Conservation (phyloP, 2,329 filamentous ascomycete genomes). For the Scopulariopsis brevicaulis region DNA sequence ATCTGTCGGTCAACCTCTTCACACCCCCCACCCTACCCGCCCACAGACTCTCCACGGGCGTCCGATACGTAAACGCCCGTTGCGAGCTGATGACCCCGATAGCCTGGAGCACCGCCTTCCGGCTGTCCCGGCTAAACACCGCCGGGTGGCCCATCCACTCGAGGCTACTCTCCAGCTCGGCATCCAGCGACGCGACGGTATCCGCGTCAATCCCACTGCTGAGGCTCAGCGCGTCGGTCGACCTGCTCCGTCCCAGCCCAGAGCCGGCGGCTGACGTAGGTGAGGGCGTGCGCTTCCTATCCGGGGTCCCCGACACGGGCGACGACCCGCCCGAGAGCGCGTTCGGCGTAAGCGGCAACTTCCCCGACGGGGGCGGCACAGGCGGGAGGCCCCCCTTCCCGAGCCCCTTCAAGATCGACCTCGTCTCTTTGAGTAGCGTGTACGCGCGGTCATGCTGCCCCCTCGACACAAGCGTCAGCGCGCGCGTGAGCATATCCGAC, state of each 20-base stretch:
- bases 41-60: constrained; percentile 82
- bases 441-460: constrained; percentile 91
- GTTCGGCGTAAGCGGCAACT: constrained; percentile 34
- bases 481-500: constrained; percentile 92
- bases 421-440: constrained; percentile 83
- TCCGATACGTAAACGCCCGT: constrained; percentile 85
- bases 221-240: constrained; percentile 46
- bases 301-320: constrained; percentile 33
- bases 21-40: constrained; percentile 73
- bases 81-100: constrained; percentile 96
- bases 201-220: constrained; percentile 68
- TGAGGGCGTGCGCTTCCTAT: constrained; percentile 43
- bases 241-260: constrained; percentile 36
- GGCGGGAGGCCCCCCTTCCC: constrained; percentile 91
- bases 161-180: constrained; percentile 77
- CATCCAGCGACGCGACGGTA: constrained; percentile 78
- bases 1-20: constrained; percentile 69
- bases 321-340: constrained; percentile 22
- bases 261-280: constrained; percentile 35
- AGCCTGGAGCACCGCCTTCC: constrained; percentile 90
- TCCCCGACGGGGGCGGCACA: constrained; percentile 50
- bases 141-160: constrained; percentile 98
- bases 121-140: constrained; percentile 84
- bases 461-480: constrained; percentile 78
- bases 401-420: constrained; percentile 89